Evolutionary conservation across 139 green algal genomes (phyloP).

Genomic region (Spirogloea muscicola): DNA sequence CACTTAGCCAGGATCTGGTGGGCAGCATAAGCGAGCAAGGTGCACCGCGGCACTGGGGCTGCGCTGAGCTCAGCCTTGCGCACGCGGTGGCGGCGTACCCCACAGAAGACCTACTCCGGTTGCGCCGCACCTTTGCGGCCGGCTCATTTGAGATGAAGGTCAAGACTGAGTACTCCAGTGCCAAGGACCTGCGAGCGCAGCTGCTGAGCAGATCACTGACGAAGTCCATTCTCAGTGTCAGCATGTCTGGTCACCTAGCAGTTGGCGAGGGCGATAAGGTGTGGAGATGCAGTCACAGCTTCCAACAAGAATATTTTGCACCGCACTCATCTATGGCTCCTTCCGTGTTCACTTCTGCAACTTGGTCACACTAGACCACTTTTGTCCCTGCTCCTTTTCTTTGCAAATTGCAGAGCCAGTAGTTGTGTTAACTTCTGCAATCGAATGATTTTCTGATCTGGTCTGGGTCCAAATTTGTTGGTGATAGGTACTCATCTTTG

Average conservation of each 20-base stretch:
- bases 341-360: no score
- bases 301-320: no score
- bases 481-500: constrained; percentile 44
- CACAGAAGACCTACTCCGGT: constrained; percentile 14
- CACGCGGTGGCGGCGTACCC: constrained; percentile 1
- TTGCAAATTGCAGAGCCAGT: no score
- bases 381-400: no score
- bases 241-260: constrained; percentile 30
- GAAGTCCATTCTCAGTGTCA: constrained; percentile 36
- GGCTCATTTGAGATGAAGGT: constrained; percentile 39
- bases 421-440: no score
- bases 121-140: constrained; percentile 18
- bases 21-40: not conserved
- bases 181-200: not conserved
- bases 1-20: not conserved
- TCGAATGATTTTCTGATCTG: no score
- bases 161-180: constrained; percentile 31
- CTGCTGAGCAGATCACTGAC: constrained; percentile 7
- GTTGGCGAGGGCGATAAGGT: constrained; percentile 52
- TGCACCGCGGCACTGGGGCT: not conserved
- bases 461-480: no score
- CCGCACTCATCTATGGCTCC: no score
- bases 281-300: no score
- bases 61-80: not conserved
- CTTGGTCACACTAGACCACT: no score